Conservation (phyloP, 2,329 filamentous ascomycete species). For the Chrysoporthe cubensis region DNA sequence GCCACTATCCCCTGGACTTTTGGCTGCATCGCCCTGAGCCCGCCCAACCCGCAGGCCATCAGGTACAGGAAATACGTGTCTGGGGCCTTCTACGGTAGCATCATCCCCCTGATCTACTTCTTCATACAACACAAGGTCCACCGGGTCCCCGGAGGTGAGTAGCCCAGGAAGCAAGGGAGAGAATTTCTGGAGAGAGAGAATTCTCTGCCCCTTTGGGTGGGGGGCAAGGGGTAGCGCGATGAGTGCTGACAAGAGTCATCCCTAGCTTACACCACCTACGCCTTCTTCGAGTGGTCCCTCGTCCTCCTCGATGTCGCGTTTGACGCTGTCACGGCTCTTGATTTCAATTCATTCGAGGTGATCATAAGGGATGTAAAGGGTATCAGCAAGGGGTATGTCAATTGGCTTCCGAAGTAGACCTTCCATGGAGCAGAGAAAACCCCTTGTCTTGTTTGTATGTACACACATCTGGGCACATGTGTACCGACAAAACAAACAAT, state of each 20-base stretch:
- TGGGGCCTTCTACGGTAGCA: constrained; percentile 82
- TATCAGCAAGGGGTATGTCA: constrained; percentile 96
- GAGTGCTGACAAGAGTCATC: constrained; percentile 17
- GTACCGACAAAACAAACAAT: constrained; percentile 18
- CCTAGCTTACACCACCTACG: constrained; percentile 92
- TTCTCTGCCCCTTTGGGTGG: no score
- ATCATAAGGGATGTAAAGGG: constrained; percentile 88
- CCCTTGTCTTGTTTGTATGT: constrained; percentile 20
- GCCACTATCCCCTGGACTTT: constrained; percentile 94
- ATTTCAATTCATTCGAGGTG: constrained; percentile 89
- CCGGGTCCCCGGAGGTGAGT: constrained; percentile 85
- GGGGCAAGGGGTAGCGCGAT: not conserved
- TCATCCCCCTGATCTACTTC: constrained; percentile 91
- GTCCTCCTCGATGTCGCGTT: constrained; percentile 96
- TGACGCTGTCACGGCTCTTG: constrained; percentile 89
- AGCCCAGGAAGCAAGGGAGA: not conserved
- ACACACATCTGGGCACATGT: constrained; percentile 29
- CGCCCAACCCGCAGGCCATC: constrained; percentile 78
- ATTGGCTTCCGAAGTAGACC: constrained; percentile 86
- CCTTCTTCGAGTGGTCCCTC: constrained; percentile 96
- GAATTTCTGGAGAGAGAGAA: no score
- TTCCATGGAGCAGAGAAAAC: constrained; percentile 25
- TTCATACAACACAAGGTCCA: constrained; percentile 99
- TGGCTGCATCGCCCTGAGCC: constrained; percentile 86
- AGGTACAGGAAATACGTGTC: constrained; percentile 89